phyloP scores from a whole-genome alignment of 768 basidiomycete genomes.

The Termitomyces sp. region DNA sequence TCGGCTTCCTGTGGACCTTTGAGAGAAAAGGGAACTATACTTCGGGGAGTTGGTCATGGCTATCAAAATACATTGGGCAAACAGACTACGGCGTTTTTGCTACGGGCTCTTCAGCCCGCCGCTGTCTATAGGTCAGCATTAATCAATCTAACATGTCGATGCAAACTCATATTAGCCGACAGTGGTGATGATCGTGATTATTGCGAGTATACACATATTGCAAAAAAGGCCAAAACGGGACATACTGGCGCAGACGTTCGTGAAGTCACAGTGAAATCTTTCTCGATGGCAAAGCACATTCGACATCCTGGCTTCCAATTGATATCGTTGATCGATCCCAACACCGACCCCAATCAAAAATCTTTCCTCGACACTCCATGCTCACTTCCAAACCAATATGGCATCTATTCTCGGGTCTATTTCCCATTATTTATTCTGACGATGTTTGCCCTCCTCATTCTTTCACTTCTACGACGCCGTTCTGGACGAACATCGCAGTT shows the following conservation, averaged over 20 bases:
- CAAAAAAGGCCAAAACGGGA: conserved; percentile 14
- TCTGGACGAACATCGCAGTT: conserved; percentile 19
- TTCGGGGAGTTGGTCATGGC: conserved; percentile 70
- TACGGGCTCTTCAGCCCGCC: conserved; percentile 59
- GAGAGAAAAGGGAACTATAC: conserved; percentile 68
- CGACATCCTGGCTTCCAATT: conserved; percentile 80
- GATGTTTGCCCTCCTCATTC: conserved; percentile 37
- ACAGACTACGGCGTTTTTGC: conserved; percentile 68
- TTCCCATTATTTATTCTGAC: conserved; percentile 44
- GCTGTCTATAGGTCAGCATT: conserved; percentile 62
- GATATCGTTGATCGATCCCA: conserved; percentile 49
- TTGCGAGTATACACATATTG: conserved; percentile 65
- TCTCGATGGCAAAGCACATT: conserved; percentile 72
- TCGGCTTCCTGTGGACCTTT: conserved; percentile 70
- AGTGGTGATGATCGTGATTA: conserved; percentile 92
- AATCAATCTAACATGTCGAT: not conserved
- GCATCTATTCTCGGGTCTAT: conserved; percentile 58
- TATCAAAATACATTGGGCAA: conserved; percentile 82
- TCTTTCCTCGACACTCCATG: conserved; percentile 68
- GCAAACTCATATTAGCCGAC: not conserved
- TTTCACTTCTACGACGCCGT: conserved; percentile 40
- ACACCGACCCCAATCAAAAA: conserved; percentile 20
- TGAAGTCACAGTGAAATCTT: conserved; percentile 86
- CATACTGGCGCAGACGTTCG: conserved; percentile 32
- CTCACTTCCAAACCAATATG: conserved; percentile 66